A percentile compares a stretch with the other conserved stretches of the same genome.
These are phyloP conservation scores for Aureobasidium sp. DNA, from an alignment of 2,329 filamentous ascomycete species.

Conservation along the genomic window DNA sequence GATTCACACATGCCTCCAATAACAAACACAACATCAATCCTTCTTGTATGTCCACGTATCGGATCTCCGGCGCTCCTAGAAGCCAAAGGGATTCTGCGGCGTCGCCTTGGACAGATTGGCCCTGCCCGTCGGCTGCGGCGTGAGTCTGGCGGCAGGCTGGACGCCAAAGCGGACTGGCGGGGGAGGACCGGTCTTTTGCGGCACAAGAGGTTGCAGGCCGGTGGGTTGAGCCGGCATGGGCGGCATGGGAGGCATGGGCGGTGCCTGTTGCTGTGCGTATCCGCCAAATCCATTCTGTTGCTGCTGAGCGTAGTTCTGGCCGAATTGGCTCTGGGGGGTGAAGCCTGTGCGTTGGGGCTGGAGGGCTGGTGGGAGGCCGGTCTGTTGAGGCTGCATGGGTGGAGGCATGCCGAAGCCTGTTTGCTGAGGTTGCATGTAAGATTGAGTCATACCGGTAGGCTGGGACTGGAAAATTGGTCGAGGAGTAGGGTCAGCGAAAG, in stretches of 20 bases:
- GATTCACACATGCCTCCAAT: neutral
- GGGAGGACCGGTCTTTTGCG: slow-evolving; percentile 78
- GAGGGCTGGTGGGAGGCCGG: slow-evolving; percentile 34
- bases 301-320: slow-evolving; percentile 10
- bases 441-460: slow-evolving; percentile 33
- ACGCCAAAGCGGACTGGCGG: slow-evolving; percentile 88
- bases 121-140: slow-evolving; percentile 80
- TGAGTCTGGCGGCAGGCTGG: slow-evolving; percentile 64
- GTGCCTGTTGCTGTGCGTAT: slow-evolving; percentile 27
- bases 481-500: slow-evolving; percentile 49
- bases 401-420: slow-evolving; percentile 49
- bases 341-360: slow-evolving; percentile 47
- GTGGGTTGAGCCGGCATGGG: slow-evolving; percentile 49
- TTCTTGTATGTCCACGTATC: neutral
- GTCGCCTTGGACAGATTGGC: slow-evolving; percentile 91
- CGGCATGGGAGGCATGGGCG: slow-evolving; percentile 51
- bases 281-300: slow-evolving; percentile 28
- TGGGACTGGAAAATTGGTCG: slow-evolving; percentile 34
- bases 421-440: slow-evolving; percentile 42
- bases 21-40: neutral
- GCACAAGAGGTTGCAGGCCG: slow-evolving; percentile 51
- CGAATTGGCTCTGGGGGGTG: slow-evolving; percentile 25
- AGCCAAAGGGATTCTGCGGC: slow-evolving; percentile 64
- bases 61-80: slow-evolving; percentile 36
- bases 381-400: slow-evolving; percentile 42